Evolutionary conservation across 768 basidiomycete species (phyloP), one percentile per base, ranked within the genome.

Genomic region (Pleurotus sapidus): DNA sequence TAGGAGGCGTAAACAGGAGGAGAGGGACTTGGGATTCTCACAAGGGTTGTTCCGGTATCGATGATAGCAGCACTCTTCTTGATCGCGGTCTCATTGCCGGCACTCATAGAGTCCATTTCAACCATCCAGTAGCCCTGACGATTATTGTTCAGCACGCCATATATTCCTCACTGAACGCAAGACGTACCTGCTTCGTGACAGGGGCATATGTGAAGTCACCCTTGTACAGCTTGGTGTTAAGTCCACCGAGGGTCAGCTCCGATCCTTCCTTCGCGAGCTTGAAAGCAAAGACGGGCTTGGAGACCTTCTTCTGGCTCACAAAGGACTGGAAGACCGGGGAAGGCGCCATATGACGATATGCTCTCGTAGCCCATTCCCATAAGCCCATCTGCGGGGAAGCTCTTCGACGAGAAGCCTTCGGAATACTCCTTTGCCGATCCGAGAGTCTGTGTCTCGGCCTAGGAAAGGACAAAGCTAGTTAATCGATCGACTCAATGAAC

Each of bases 231-330:
- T 58, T 60, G 12, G 64, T 59, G 63, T 84, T 74, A 4, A 71
- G 68, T 30, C 80, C 83, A 12, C 83, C 83, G 50, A 84, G 65
- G 56, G 70, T 76, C 25, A 84, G 74, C 65, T 80, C 78, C n/a
- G 75, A 71, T 46, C 66, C 69, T 17, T 66, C 66, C 27, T 67
- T 17, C 15, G 72, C 60, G 40, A 82, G 70, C 49, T 77, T 72
- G 59, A 82, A 73, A 43, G 74, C 72, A 57, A 82, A 81, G 47
- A 70, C 64, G 49, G 69, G 63, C 37, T 72, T 59, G 3, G 67
- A 39, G 14, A 69, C 62, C 14, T 60, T 58, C 18, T 62, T 64
- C 23, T 72, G 63, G 5, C 67, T 61, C 15, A 76, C 48, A 46
- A 81, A 73, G 8, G 70, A 73, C 59, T 76, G 71, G 63, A 76